Conservation (phyloP, 2,329 filamentous ascomycete species). For the Neofusicoccum cordaticola region DNA sequence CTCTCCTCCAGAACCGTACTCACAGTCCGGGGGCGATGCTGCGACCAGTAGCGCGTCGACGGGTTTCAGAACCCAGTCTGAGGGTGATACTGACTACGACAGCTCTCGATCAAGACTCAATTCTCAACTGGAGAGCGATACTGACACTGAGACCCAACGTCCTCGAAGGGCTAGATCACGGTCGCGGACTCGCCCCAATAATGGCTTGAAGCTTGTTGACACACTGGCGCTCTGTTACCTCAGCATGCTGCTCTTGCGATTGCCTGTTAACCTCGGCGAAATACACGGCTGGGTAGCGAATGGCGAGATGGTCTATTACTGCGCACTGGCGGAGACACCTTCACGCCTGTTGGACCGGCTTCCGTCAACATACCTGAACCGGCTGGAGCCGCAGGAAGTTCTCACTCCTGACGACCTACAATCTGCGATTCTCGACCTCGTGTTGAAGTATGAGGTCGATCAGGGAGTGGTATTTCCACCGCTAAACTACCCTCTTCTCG, state of each 20-base stretch:
- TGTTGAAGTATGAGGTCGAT: constrained; percentile 62
- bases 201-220: constrained; percentile 65
- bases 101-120: constrained; percentile 37
- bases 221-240: constrained; percentile 78
- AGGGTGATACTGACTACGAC: too few species aligned
- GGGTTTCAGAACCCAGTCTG: constrained; percentile 18
- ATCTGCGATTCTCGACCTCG: constrained; percentile 58
- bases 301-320: constrained; percentile 69
- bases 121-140: constrained; percentile 53
- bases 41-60: constrained; percentile 31
- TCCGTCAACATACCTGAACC: constrained; percentile 58
- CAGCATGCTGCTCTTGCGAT: constrained; percentile 68
- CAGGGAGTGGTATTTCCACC: constrained; percentile 70
- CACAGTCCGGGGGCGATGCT: constrained; percentile 20
- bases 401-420: constrained; percentile 61
- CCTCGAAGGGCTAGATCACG: constrained; percentile 24
- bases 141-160: constrained; percentile 35
- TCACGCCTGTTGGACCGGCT: constrained; percentile 64
- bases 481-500: constrained; percentile 66
- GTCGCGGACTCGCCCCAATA: constrained; percentile 32
- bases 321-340: constrained; percentile 59
- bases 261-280: constrained; percentile 74
- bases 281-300: constrained; percentile 64
- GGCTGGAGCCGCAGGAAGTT: constrained; percentile 54
- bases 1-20: background rate